Evolutionary conservation across 2,329 filamentous ascomycete species (phyloP), one percentile per base, ranked within the genome.

Genomic region (Boeremia exigua): DNA sequence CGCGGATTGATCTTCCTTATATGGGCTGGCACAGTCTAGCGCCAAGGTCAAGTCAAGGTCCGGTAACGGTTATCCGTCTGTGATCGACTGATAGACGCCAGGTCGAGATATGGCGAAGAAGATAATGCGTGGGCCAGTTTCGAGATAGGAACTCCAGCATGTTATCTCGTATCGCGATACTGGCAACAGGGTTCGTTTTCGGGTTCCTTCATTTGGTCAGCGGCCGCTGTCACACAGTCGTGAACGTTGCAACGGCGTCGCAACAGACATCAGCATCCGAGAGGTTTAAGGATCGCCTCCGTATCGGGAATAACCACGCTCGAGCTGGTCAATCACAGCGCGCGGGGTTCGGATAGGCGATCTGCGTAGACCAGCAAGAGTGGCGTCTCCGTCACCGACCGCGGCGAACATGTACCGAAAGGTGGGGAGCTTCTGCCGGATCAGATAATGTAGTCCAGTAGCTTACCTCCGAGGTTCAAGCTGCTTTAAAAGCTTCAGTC

Each of bases 391-490:
- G 39, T 58, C 50, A 56, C 56, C 14, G 42, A 56, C 58, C 48
- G 58, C 59, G 54, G 56, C 50, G 51, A 56, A 48, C 38, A 48
- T 59, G 29, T 47, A 53, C 56, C 56, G 61, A 66, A 55, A 61
- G 56, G 63, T 68, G 65, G 65, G 63, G 63, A 61, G 54, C 33
- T 56, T 29, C 46, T 44, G 45, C 42, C 49, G 58, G 50, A 45
- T 54, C 30, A 54, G 48, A 53, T 45, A 52, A 37, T 48, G 19
- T 23, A 23, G 19, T 17, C 4, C 19, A 36, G 17, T 43, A 42
- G 48, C 55, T 53, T 58, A 53, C 58, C 58, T 54, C 44, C 29
- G 37, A 43, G 46, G 39, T 37, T 53, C 42, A 34, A 17, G 46
- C 37, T 33, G 4, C 23, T 56, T 52, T 42, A 56, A 40, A 46